Percentiles rank a stretch among this genome's conserved stretches.
These are phyloP conservation scores for Kandelia obovata DNA, from an alignment of 345 rosid species.

Conservation along the genomic window DNA sequence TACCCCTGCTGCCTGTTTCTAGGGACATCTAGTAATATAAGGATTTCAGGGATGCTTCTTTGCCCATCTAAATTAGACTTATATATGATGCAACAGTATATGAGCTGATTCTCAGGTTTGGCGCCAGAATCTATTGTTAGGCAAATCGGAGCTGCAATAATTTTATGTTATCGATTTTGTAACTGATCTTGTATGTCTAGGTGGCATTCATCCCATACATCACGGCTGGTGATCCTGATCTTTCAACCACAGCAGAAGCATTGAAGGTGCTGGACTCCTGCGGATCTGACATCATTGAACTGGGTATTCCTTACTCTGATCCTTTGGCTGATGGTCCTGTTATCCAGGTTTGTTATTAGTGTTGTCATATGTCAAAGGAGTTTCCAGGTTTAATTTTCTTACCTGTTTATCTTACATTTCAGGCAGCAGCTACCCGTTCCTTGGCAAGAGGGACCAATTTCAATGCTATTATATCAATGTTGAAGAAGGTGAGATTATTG, in stretches of 20 bases:
- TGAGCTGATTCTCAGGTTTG: not conserved
- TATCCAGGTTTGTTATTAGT: slow-evolving; percentile 59
- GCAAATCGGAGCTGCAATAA: not conserved
- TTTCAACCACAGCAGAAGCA: slow-evolving; percentile 82
- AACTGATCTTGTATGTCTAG: slow-evolving; percentile 28
- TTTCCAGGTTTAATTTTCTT: slow-evolving; percentile 2
- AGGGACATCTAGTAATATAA: too few relatives aligned
- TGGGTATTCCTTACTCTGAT: slow-evolving; percentile 88
- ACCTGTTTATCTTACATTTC: slow-evolving; percentile 17
- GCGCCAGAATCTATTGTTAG: not conserved
- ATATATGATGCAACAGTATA: too few relatives aligned
- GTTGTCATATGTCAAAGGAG: not conserved
- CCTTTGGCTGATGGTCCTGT: slow-evolving; percentile 94
- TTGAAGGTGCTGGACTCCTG: slow-evolving; percentile 72
- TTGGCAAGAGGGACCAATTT: slow-evolving; percentile 75
- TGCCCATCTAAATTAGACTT: too few relatives aligned
- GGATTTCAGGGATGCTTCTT: too few relatives aligned
- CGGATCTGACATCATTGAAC: slow-evolving; percentile 80
- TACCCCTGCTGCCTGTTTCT: not conserved
- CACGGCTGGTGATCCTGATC: slow-evolving; percentile 98
- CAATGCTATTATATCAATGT: slow-evolving; percentile 57
- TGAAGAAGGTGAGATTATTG: slow-evolving; percentile 57
- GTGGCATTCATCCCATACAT: slow-evolving; percentile 86
- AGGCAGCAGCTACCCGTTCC: slow-evolving; percentile 95
- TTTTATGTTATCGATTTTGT: not conserved